phyloP scores from a whole-genome alignment of 1,284 basidiomycete species.

The Austroboletus niveus region DNA sequence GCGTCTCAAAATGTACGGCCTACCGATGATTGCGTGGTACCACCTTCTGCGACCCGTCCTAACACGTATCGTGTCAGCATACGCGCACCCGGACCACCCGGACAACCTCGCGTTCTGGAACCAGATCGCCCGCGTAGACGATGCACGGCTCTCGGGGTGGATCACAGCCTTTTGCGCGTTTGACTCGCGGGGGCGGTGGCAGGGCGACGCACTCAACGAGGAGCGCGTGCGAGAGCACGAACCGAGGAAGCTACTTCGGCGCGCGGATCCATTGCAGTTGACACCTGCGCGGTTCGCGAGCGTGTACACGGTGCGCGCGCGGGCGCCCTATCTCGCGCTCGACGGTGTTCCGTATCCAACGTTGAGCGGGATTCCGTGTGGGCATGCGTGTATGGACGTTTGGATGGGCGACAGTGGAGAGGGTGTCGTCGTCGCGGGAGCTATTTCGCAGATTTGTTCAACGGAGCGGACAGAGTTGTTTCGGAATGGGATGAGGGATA shows the following conservation, averaged over 20 bases:
- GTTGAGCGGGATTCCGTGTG: constrained; percentile 32
- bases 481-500: constrained; percentile 30
- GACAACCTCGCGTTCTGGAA: constrained; percentile 40
- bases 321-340: constrained; percentile 27
- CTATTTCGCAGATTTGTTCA: constrained; percentile 34
- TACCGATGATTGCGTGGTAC: constrained; percentile 37
- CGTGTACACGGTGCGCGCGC: constrained; percentile 29
- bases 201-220: constrained; percentile 33
- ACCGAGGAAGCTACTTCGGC: constrained; percentile 33
- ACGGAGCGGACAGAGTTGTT: constrained; percentile 32
- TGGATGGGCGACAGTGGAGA: constrained; percentile 37
- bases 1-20: constrained; percentile 37
- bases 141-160: constrained; percentile 35
- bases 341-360: constrained; percentile 38
- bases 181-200: constrained; percentile 32
- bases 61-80: constrained; percentile 36
- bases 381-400: constrained; percentile 39
- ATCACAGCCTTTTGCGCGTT: constrained; percentile 43
- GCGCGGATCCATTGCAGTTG: constrained; percentile 28
- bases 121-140: constrained; percentile 26
- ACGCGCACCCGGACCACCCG: constrained; percentile 30
- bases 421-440: constrained; percentile 40
- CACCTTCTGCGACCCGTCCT: constrained; percentile 41
- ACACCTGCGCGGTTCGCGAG: constrained; percentile 28
- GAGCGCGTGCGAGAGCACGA: constrained; percentile 30